phyloP scores from a whole-genome alignment of 768 basidiomycete species.

The Termitomyces sp. region DNA sequence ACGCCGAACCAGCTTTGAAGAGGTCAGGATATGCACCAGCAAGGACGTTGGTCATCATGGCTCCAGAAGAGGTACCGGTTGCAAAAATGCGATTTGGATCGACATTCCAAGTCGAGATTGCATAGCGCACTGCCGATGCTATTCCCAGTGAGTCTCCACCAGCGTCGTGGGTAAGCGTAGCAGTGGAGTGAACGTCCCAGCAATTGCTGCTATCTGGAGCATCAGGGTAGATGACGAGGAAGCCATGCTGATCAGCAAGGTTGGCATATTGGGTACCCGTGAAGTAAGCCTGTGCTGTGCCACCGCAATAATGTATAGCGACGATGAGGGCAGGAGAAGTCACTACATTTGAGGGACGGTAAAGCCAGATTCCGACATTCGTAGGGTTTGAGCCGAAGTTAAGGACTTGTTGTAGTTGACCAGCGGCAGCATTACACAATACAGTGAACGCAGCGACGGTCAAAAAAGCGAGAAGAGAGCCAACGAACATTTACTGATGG shows the following conservation, averaged over 20 bases:
- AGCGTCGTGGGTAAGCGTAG: slow-evolving; percentile 49
- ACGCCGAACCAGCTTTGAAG: slow-evolving; percentile 41
- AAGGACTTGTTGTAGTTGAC: slow-evolving; percentile 33
- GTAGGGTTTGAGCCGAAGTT: slow-evolving; percentile 53
- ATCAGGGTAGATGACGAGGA: slow-evolving; percentile 46
- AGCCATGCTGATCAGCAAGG: slow-evolving; percentile 42
- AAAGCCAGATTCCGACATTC: slow-evolving; percentile 42
- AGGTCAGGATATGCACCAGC: slow-evolving; percentile 50
- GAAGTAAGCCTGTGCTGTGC: slow-evolving; percentile 49
- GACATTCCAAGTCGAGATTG: slow-evolving; percentile 41
- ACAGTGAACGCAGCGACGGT: slow-evolving; percentile 14
- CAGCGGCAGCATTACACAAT: slow-evolving; percentile 20
- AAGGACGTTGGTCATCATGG: slow-evolving; percentile 58
- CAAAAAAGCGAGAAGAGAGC: slow-evolving; percentile 2
- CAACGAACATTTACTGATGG: slow-evolving; percentile 3
- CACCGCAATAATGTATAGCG: slow-evolving; percentile 49
- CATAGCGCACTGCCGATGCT: slow-evolving; percentile 39
- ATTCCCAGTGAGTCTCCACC: slow-evolving; percentile 53
- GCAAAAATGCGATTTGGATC: no score
- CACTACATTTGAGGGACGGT: slow-evolving; percentile 32
- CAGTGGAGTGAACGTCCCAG: slow-evolving; percentile 47
- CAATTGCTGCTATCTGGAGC: slow-evolving; percentile 39
- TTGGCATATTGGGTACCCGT: slow-evolving; percentile 42
- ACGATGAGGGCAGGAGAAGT: slow-evolving; percentile 41
- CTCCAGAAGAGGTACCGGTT: slow-evolving; percentile 46